Evolutionary conservation across 1,284 basidiomycete species (phyloP).

Genomic region (Leccinum fallax): DNA sequence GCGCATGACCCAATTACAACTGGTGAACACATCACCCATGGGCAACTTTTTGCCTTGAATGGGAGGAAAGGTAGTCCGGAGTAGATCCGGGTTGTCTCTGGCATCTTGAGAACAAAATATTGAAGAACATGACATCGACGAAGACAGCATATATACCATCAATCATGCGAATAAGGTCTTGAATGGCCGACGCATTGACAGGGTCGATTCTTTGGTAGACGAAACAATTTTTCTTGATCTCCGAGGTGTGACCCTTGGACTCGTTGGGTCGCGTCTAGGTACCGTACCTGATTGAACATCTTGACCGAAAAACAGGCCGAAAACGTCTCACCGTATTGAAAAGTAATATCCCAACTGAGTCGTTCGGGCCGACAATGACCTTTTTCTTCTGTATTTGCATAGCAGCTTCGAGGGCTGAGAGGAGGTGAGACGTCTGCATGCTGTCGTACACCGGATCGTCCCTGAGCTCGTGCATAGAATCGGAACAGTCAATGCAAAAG

Average conservation of each 20-base stretch:
- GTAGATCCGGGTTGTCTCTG: conserved; percentile 55
- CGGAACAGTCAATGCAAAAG: conserved; percentile 92
- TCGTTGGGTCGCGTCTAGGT: conserved; percentile 55
- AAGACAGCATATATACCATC: conserved; percentile 53
- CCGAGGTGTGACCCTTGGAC: conserved; percentile 54
- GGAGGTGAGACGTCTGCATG: conserved; percentile 63
- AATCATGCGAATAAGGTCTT: conserved; percentile 69
- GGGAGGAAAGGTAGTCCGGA: conserved; percentile 65
- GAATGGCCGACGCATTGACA: conserved; percentile 80
- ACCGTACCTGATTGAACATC: conserved; percentile 19
- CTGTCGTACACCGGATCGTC: conserved; percentile 66
- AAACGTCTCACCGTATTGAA: conserved; percentile 82
- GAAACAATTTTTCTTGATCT: conserved; percentile 75
- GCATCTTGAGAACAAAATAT: conserved; percentile 44
- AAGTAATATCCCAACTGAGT: conserved; percentile 86
- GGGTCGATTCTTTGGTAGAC: conserved; percentile 78
- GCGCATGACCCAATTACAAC: conserved; percentile 85
- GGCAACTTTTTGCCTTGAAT: conserved; percentile 55
- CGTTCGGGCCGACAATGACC: conserved; percentile 84
- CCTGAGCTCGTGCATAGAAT: conserved; percentile 79
- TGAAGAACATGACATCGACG: conserved; percentile 1
- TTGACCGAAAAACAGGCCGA: background rate
- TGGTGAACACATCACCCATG: conserved; percentile 84
- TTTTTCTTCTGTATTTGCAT: conserved; percentile 88
- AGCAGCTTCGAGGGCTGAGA: conserved; percentile 77